phyloP scores from a whole-genome alignment of 1,139 yeast genomes.

The Suhomyces taliae region DNA sequence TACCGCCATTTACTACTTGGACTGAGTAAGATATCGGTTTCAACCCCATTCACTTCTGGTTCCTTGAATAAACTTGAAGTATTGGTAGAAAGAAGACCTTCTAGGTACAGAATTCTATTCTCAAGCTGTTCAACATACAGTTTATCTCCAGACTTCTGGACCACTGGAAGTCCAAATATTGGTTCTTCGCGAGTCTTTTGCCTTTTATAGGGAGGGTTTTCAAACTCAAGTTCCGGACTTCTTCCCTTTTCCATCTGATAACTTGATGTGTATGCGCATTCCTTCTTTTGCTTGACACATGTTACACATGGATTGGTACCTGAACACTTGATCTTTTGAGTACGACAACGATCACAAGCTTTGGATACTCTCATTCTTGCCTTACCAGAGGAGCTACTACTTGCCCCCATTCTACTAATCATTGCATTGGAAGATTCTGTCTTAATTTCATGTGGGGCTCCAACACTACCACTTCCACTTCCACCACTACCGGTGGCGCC shows the following conservation, averaged over 20 bases:
- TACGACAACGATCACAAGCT: conserved; percentile 57
- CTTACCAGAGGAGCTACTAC: neutral
- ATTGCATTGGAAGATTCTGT: neutral
- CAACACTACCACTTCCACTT: neutral
- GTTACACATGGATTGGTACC: conserved; percentile 56
- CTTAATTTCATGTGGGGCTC: neutral
- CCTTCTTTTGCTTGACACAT: conserved; percentile 45
- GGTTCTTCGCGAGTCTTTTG: conserved; percentile 13
- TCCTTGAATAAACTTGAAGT: conserved; percentile 20
- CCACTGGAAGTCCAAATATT: conserved; percentile 22
- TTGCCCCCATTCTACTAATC: neutral
- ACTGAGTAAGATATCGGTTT: conserved; percentile 18
- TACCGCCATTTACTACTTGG: conserved; percentile 49
- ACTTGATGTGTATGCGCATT: conserved; percentile 34
- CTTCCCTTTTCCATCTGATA: conserved; percentile 7
- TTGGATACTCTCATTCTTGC: conserved; percentile 46
- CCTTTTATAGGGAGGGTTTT: conserved; percentile 7
- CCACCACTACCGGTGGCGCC: neutral
- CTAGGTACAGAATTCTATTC: conserved; percentile 42
- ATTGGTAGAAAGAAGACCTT: conserved; percentile 27
- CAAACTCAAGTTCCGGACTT: conserved; percentile 2
- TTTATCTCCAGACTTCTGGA: conserved; percentile 15
- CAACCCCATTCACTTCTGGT: conserved; percentile 13
- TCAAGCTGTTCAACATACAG: conserved; percentile 37
- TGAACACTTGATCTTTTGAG: conserved; percentile 62